Conservation (phyloP, 1,139 yeast genomes). For the Sugiyamaella grinbergsii region DNA sequence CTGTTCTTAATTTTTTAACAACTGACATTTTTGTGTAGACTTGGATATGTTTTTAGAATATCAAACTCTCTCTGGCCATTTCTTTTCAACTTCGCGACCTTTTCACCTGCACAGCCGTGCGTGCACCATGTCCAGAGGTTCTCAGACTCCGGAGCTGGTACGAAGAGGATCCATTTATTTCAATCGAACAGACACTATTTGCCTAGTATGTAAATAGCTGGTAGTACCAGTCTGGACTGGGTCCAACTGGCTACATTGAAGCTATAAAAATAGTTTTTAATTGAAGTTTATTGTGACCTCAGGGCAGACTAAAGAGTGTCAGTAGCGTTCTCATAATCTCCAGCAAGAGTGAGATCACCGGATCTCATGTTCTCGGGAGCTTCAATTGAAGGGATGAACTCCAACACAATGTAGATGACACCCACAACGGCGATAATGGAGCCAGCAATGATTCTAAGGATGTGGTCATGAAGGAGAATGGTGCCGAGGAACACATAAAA, state of each 20-base stretch:
- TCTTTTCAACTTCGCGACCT: background rate
- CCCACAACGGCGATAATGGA: constrained; percentile 61
- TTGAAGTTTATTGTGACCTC: too few relatives aligned
- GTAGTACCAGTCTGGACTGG: too few relatives aligned
- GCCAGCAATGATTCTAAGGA: constrained; percentile 58
- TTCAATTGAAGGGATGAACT: constrained; percentile 68
- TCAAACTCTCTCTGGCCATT: too few relatives aligned
- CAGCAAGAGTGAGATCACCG: constrained; percentile 28
- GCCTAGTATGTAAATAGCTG: too few relatives aligned
- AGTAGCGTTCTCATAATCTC: constrained; percentile 37
- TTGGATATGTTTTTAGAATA: background rate
- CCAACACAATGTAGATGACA: constrained; percentile 58
- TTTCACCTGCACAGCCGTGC: background rate
- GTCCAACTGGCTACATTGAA: too few relatives aligned
- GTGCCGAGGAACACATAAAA: constrained; percentile 70
- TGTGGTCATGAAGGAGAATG: constrained; percentile 60
- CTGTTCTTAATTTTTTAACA: constrained; percentile 7
- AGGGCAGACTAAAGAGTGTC: constrained; percentile 34
- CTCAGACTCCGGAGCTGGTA: too few relatives aligned
- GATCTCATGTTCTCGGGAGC: constrained; percentile 70
- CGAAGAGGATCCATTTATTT: too few relatives aligned
- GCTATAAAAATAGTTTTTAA: too few relatives aligned
- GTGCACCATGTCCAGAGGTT: too few relatives aligned
- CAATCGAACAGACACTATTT: too few relatives aligned
- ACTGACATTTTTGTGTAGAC: constrained; percentile 6